Conservation (phyloP, 345 rosid species). For the Sonneratia alba region DNA sequence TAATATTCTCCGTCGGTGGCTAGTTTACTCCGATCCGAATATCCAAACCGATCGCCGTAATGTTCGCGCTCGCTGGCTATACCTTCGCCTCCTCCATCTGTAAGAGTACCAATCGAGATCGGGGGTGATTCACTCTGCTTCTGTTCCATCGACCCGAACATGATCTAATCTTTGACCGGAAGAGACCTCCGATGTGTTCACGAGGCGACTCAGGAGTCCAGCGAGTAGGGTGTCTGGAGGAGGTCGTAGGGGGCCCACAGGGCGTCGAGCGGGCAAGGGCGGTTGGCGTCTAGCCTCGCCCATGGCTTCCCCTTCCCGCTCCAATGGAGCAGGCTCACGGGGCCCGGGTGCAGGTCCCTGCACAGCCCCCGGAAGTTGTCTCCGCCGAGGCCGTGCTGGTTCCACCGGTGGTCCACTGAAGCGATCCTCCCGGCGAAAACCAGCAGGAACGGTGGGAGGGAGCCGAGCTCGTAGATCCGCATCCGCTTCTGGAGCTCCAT, state of each 20-base stretch:
- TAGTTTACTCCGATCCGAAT: background rate
- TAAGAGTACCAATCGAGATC: background rate
- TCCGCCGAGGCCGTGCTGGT: conserved; percentile 41
- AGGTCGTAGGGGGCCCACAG: conserved; percentile 24
- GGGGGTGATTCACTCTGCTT: background rate
- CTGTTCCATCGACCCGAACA: background rate
- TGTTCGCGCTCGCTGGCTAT: background rate
- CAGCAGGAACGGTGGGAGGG: conserved; percentile 38
- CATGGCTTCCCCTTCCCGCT: conserved; percentile 30
- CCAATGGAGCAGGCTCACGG: conserved; percentile 27
- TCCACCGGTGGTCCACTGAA: conserved; percentile 43
- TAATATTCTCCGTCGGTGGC: background rate
- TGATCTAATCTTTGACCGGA: background rate
- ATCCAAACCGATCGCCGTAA: background rate
- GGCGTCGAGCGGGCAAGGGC: conserved; percentile 25
- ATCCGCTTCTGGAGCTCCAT: conserved; percentile 43
- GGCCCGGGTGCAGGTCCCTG: conserved; percentile 23
- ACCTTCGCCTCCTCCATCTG: background rate
- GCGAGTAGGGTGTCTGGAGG: conserved; percentile 13
- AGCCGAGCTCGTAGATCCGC: conserved; percentile 46
- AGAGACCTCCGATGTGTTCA: background rate
- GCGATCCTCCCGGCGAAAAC: conserved; percentile 38
- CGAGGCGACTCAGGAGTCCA: conserved; percentile 8
- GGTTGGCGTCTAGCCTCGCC: conserved; percentile 18
- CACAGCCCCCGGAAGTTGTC: conserved; percentile 25